phyloP scores from a whole-genome alignment of 352 stramenopile genomes.

The Phytopythium helicoides region DNA sequence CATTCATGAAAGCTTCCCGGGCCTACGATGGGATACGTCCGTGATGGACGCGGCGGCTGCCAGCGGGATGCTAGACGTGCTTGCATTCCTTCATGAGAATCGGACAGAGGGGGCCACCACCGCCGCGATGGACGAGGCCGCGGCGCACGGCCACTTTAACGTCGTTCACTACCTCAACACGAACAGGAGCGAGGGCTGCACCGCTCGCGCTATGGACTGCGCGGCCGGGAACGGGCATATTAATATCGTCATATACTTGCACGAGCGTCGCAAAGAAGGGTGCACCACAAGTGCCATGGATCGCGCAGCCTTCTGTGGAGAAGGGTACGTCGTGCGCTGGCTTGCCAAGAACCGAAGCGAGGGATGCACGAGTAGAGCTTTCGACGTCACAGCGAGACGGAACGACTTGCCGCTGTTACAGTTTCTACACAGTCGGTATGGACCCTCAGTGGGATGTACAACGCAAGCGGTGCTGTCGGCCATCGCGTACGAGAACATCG shows the following conservation, averaged over 20 bases:
- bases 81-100: constrained; percentile 18
- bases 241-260: constrained; percentile 8
- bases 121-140: constrained; percentile 15
- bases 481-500: constrained; percentile 7
- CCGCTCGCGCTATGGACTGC: constrained; percentile 12
- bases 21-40: constrained; percentile 20
- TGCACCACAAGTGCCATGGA: constrained; percentile 20
- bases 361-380: constrained; percentile 12
- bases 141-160: constrained; percentile 1
- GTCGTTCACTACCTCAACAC: constrained; percentile 14
- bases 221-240: constrained; percentile 3
- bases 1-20: constrained; percentile 12
- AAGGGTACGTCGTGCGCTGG: constrained; percentile 12
- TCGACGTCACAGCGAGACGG: constrained; percentile 13
- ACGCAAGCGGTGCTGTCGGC: constrained; percentile 18
- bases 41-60: constrained; percentile 32
- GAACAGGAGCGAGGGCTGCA: constrained; percentile 14
- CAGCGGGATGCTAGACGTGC: constrained; percentile 22
- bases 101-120: constrained; percentile 12
- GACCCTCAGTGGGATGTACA: constrained; percentile 14
- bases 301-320: constrained; percentile 3
- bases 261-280: constrained; percentile 12
- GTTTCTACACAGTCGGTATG: constrained; percentile 25
- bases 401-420: constrained; percentile 23
- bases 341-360: constrained; percentile 10